Base-by-base conservation (phyloP, 805 yeast genomes). In the Wickerhamomyces bovis region DNA sequence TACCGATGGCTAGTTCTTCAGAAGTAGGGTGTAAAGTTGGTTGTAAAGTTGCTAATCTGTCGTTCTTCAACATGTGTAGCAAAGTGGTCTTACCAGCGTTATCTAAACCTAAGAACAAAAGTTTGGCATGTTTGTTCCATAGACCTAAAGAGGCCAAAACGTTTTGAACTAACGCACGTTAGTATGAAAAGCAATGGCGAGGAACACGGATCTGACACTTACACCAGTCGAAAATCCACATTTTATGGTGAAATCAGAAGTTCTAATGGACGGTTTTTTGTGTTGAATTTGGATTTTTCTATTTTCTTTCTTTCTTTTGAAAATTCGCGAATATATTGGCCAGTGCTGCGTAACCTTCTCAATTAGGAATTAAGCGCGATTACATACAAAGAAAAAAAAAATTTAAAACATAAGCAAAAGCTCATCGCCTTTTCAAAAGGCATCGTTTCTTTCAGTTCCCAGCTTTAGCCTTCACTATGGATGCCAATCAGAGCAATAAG, bases 11-110 rank as follows among this genome's bases (percentile, higher is more conserved):
- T 61, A 94, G 78, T 67, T 94, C 99, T 70, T 94, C 99, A 22
- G 97, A 89, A 18, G 99, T 89, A 62, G 99, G 99, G 68, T 94
- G 99, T 69, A 90, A 81, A 25, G 99, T 94, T 59, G 99, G 99
- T 69, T 89, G 96, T 61, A 94, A 78, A 42, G 97, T 89, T 49
- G 99, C 99, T 71, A 94, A 78, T 71, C 99, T 83, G 70, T 94
- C 99, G 65, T 94, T 94, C 73, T 82, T 86, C 58, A 86, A 71
- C 88, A 86, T 86, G 64, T 86, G 94, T 56, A 86, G 71, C 54
- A 86, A 69, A 21, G 96, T 88, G 46, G 99, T 92, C 70, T 94
- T 94, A 65, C 99, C 99, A 41, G 99, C 99, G 60, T 94, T 94
- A 69, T 94, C 99, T 52, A 94, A 81, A 51, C 99, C 99, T 58